phyloP scores from a whole-genome alignment of 305 asterid species.

The Solanum hybrid region DNA sequence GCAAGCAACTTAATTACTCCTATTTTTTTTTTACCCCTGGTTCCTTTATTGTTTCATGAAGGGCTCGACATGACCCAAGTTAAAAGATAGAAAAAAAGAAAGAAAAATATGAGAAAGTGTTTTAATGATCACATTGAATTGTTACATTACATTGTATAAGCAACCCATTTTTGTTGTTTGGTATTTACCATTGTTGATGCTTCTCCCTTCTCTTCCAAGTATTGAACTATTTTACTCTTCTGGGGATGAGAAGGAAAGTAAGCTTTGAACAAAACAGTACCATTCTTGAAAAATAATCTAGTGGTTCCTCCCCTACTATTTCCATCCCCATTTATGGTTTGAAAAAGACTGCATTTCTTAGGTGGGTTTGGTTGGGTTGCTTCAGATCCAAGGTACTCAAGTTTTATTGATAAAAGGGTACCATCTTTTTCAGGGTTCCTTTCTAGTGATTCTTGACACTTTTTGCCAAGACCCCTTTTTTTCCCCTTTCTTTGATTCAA shows the following conservation, averaged over 20 bases:
- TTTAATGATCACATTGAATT: background rate
- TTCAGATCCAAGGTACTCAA: slow-evolving; percentile 81
- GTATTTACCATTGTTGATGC: background rate
- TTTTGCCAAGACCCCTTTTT: slow-evolving; percentile 23
- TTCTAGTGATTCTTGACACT: slow-evolving; percentile 60
- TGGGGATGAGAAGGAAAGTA: background rate
- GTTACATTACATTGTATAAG: background rate
- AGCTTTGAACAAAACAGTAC: background rate
- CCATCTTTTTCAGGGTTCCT: slow-evolving; percentile 49
- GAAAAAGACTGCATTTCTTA: slow-evolving; percentile 33
- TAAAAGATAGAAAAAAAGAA: background rate
- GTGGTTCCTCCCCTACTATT: background rate
- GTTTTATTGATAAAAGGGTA: slow-evolving; percentile 26
- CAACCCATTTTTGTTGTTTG: background rate
- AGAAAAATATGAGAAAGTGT: background rate
- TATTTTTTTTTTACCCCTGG: background rate
- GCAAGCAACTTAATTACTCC: background rate
- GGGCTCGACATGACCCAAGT: background rate
- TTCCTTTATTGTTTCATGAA: background rate
- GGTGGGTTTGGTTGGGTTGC: slow-evolving; percentile 33
- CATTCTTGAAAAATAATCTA: background rate
- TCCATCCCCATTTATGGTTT: slow-evolving; percentile 20
- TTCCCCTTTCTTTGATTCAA: slow-evolving; percentile 15
- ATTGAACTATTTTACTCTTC: background rate
- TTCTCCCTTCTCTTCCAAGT: background rate